These are phyloP conservation scores for Thermoascus crustaceus DNA, from an alignment of 2,329 filamentous ascomycete genomes.

Conservation along the genomic window DNA sequence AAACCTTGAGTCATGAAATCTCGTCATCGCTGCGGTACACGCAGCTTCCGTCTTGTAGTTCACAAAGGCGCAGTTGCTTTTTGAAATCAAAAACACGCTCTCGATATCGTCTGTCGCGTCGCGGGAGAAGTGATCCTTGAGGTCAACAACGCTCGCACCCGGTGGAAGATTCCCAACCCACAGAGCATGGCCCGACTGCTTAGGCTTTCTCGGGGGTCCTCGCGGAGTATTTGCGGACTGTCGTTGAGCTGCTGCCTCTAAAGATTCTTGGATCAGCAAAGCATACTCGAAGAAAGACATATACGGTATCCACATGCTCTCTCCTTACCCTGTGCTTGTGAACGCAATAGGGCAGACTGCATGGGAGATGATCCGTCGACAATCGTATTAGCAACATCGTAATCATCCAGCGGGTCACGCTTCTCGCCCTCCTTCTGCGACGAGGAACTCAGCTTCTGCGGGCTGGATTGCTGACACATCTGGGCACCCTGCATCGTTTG, in stretches of 20 bases:
- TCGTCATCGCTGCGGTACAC: slow-evolving; percentile 67
- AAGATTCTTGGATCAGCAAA: slow-evolving; percentile 1
- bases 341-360: slow-evolving; percentile 12
- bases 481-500: slow-evolving; percentile 5
- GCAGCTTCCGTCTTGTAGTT: slow-evolving; percentile 79
- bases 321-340: slow-evolving; percentile 16
- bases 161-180: slow-evolving; percentile 95
- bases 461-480: slow-evolving; percentile 6
- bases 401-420: slow-evolving; percentile 11
- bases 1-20: slow-evolving; percentile 86
- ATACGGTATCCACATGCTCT: neutral
- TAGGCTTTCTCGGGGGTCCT: slow-evolving; percentile 59
- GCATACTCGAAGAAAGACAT: neutral
- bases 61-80: slow-evolving; percentile 95
- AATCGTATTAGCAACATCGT: slow-evolving; percentile 29
- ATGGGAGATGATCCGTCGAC: slow-evolving; percentile 30
- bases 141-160: slow-evolving; percentile 66
- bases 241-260: slow-evolving; percentile 1
- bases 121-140: slow-evolving; percentile 86
- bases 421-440: slow-evolving; percentile 15
- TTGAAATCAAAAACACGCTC: slow-evolving; percentile 87
- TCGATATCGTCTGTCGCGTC: slow-evolving; percentile 69
- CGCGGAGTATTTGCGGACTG: slow-evolving; percentile 36
- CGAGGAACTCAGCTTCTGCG: slow-evolving; percentile 10
- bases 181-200: slow-evolving; percentile 72